A percentile compares a stretch with the other conserved stretches of the same genome.
These are phyloP conservation scores for Cystobasidium pallidum DNA, from an alignment of 1,284 basidiomycete species.

Conservation along the genomic window DNA sequence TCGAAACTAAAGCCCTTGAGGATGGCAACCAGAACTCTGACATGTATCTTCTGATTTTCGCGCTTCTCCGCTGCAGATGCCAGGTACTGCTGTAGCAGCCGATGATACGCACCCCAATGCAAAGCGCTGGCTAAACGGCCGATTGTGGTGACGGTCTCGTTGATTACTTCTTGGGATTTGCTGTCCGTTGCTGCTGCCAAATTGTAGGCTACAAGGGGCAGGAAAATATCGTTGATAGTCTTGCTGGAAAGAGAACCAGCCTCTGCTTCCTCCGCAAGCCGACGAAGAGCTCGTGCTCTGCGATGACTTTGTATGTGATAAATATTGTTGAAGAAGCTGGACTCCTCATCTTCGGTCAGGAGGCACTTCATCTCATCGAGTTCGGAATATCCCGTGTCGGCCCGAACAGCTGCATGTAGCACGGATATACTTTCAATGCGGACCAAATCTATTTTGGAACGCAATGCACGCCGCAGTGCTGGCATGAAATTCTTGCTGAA, in stretches of 20 bases:
- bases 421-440: slow-evolving; percentile 82
- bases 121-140: slow-evolving; percentile 73
- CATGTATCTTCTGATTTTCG: slow-evolving; percentile 76
- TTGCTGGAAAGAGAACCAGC: slow-evolving; percentile 70
- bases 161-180: slow-evolving; percentile 75
- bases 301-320: slow-evolving; percentile 93
- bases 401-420: slow-evolving; percentile 70
- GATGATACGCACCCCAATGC: slow-evolving; percentile 83
- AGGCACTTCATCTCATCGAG: slow-evolving; percentile 64
- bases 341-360: slow-evolving; percentile 92
- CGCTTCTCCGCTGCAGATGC: slow-evolving; percentile 72
- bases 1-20: slow-evolving; percentile 91
- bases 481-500: slow-evolving; percentile 75
- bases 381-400: slow-evolving; percentile 46
- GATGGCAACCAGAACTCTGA: slow-evolving; percentile 82
- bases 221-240: slow-evolving; percentile 78
- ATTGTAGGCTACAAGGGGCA: slow-evolving; percentile 81
- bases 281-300: slow-evolving; percentile 80
- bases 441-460: slow-evolving; percentile 83
- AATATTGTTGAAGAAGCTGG: slow-evolving; percentile 95
- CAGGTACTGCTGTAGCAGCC: slow-evolving; percentile 78
- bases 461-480: slow-evolving; percentile 77
- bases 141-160: slow-evolving; percentile 80
- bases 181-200: slow-evolving; percentile 59
- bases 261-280: slow-evolving; percentile 80